Evolutionary conservation across 176 grass and related monocot genomes (phyloP).

Genomic region (Chrysopogon serrulatus): DNA sequence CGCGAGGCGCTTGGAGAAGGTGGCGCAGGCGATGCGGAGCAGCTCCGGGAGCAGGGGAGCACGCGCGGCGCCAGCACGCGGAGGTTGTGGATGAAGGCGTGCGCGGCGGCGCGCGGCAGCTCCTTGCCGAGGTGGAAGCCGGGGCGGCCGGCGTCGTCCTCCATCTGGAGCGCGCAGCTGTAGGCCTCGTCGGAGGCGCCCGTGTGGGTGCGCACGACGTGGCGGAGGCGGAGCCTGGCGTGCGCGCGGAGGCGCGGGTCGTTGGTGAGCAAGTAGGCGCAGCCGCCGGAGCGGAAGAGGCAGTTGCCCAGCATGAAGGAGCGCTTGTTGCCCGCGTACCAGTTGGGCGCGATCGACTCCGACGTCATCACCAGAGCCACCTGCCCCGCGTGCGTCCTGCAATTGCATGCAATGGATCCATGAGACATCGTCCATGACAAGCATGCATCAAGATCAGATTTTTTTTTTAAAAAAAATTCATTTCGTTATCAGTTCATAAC

Average conservation of each 20-base stretch:
- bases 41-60: conserved; percentile 60
- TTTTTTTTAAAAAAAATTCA: too few relatives aligned
- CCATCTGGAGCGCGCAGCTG: conserved; percentile 85
- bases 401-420: too few relatives aligned
- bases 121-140: conserved; percentile 90
- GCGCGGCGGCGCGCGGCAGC: conserved; percentile 64
- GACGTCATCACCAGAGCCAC: conserved; percentile 79
- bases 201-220: conserved; percentile 81
- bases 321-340: conserved; percentile 75
- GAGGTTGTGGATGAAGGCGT: conserved; percentile 78
- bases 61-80: conserved; percentile 55
- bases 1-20: conserved; percentile 4
- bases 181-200: conserved; percentile 70
- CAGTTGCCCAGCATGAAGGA: conserved; percentile 96
- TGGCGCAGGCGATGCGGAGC: conserved; percentile 33
- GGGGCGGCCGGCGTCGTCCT: conserved; percentile 55
- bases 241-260: conserved; percentile 3
- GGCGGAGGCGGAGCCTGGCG: conserved; percentile 58
- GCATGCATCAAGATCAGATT: neutral
- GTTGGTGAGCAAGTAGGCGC: conserved; percentile 87
- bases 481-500: too few relatives aligned
- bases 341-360: conserved; percentile 90
- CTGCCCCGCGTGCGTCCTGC: conserved; percentile 33
- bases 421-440: too few relatives aligned
- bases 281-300: conserved; percentile 96